Evolutionary conservation across 129 eudicot genomes (phyloP).

Genomic region (Pittosporum tobira): DNA sequence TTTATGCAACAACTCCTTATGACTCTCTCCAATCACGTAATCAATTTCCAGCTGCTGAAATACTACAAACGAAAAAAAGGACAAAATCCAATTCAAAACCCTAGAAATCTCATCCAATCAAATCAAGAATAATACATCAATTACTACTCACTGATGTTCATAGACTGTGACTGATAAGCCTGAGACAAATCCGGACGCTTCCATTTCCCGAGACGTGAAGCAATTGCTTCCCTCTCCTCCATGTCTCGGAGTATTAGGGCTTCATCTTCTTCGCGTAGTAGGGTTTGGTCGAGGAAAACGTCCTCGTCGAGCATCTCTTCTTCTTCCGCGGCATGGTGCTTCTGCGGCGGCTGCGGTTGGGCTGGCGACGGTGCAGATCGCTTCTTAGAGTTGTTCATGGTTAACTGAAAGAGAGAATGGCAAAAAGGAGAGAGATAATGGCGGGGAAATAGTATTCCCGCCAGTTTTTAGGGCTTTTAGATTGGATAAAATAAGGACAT

Average conservation of each 20-base stretch:
- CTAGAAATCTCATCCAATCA: constrained; percentile 1
- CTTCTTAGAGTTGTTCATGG: constrained; percentile 50
- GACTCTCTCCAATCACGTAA: constrained; percentile 65
- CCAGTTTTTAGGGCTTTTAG: constrained; percentile 15
- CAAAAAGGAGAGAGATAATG: background rate
- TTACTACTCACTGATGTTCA: constrained; percentile 41
- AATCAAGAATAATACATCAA: background rate
- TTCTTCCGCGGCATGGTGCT: constrained; percentile 47
- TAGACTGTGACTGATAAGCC: constrained; percentile 35
- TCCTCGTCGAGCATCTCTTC: constrained; percentile 80
- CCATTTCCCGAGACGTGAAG: constrained; percentile 68
- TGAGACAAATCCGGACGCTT: constrained; percentile 49
- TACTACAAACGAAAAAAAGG: constrained; percentile 24
- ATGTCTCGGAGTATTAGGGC: constrained; percentile 49
- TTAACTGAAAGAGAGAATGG: constrained; percentile 1
- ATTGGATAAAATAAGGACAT: background rate
- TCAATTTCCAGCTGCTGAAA: constrained; percentile 97
- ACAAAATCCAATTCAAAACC: background rate
- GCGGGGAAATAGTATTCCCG: constrained; percentile 6
- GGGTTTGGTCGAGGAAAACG: constrained; percentile 61
- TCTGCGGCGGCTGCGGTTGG: constrained; percentile 29
- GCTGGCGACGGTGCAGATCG: constrained; percentile 39
- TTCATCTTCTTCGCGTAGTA: constrained; percentile 47
- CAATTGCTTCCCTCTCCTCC: constrained; percentile 56
- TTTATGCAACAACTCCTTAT: constrained; percentile 59